Percentiles rank a stretch among this genome's conserved stretches.
phyloP scores from a whole-genome alignment of 2,329 filamentous ascomycete genomes.

The Pseudocercospora musae region DNA sequence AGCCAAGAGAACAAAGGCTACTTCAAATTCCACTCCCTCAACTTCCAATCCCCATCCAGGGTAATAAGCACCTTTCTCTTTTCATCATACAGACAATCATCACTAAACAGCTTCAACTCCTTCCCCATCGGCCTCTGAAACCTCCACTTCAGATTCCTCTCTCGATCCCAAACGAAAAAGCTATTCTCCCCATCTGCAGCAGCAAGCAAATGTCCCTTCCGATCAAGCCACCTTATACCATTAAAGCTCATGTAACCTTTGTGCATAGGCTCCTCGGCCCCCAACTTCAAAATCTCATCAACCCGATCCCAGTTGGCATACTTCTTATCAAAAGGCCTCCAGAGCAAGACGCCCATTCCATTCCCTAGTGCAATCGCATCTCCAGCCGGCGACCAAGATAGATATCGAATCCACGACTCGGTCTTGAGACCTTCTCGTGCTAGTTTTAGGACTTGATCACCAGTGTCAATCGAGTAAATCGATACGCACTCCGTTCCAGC shows the following conservation, averaged over 20 bases:
- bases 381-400: constrained; percentile 7
- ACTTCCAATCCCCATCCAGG: constrained; percentile 9
- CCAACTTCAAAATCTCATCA: constrained; percentile 1
- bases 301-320: not conserved
- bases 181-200: constrained; percentile 6
- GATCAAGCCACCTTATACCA: constrained; percentile 6
- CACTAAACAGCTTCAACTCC: not conserved
- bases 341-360: not conserved
- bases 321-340: constrained; percentile 3
- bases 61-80: constrained; percentile 5
- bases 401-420: constrained; percentile 4
- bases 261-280: not conserved
- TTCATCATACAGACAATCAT: not conserved
- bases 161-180: constrained; percentile 10
- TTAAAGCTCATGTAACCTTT: not conserved
- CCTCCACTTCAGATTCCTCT: constrained; percentile 13
- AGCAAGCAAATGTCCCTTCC: constrained; percentile 5
- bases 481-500: constrained; percentile 7
- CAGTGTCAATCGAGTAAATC: constrained; percentile 4
- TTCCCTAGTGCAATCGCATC: constrained; percentile 1
- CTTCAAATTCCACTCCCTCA: constrained; percentile 15
- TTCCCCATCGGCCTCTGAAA: constrained; percentile 8
- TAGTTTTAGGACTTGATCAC: not conserved
- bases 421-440: not conserved
- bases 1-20: not conserved